Conservation (phyloP, 2,329 filamentous ascomycete genomes). For the Nannizzia gypsea region DNA sequence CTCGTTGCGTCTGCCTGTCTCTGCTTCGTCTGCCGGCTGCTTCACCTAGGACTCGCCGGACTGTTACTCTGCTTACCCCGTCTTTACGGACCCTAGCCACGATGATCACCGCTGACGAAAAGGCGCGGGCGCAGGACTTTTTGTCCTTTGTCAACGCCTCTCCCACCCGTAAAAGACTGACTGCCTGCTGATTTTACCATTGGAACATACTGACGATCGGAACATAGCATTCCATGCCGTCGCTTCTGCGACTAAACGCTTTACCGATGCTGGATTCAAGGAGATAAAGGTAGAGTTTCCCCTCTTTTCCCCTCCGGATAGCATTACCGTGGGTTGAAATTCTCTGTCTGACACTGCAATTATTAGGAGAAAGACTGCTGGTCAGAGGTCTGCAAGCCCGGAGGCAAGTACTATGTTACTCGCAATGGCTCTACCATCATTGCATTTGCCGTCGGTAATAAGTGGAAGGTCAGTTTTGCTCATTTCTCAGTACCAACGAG, state of each 20-base stretch:
- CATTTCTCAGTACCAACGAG: no score
- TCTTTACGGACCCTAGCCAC: constrained; percentile 11
- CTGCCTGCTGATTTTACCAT: neutral
- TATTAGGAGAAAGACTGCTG: constrained; percentile 47
- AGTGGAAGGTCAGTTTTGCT: constrained; percentile 15
- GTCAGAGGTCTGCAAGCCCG: constrained; percentile 57
- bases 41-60: neutral
- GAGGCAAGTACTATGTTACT: constrained; percentile 79
- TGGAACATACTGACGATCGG: constrained; percentile 14
- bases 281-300: constrained; percentile 54
- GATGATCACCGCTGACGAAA: constrained; percentile 22
- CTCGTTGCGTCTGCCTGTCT: neutral
- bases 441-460: constrained; percentile 57
- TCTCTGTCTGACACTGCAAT: neutral
- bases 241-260: constrained; percentile 59
- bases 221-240: constrained; percentile 82
- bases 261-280: constrained; percentile 74
- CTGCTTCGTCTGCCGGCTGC: neutral
- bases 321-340: neutral
- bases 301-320: neutral
- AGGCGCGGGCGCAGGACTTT: constrained; percentile 58
- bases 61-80: neutral
- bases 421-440: constrained; percentile 79
- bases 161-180: constrained; percentile 61
- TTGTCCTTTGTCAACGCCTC: constrained; percentile 88